Evolutionary conservation across 2,329 filamentous ascomycete species (phyloP), one percentile per base, ranked within the genome.

Genomic region (Xylaria sp.): DNA sequence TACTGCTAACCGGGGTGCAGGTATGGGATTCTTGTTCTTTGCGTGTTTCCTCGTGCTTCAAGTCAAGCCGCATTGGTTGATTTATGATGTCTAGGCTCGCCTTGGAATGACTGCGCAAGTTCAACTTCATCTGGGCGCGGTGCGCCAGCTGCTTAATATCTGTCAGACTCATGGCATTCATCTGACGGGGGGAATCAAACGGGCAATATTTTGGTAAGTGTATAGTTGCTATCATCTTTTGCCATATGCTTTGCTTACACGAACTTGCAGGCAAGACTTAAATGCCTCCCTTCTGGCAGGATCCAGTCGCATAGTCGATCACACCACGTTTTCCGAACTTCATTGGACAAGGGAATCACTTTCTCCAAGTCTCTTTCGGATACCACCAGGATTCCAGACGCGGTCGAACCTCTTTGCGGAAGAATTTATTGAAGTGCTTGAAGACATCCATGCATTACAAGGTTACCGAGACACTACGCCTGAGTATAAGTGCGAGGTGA

Each of bases 131-230:
- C 79, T 84, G 79, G 72, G 72, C 0, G 83, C 82, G 39, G 74
- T 84, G 3, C 73, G 75, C 10, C 73, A 74, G 31, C 71, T 84
- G 0, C 79, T 84, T 10, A 60, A 75, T 2, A 52, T 80, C 0
- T 82, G 80, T 66, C 72, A 71, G 64, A 74, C 56, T 6, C 46
- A 74, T 2, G 75, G 77, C 0, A 59, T 81, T 0, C 66, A 73
- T 65, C 64, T 84, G 0, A 82, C 74, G 1, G 76, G 73, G 10
- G 79, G 79, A 0, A 83, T 84, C 5, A 84, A 84, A 68, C 80
- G 82, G 1, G 82, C 82, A 0, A 82, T 83, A 36, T 84, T 84
- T 67, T 84, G 82, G 82, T 83, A 61, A 28, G 28, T 73, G 78
- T 1, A 23, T 43, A 0, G 8, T 67, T 54, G 5, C 7, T n/a